These are phyloP conservation scores for Solanum pimpinellifolium DNA, from an alignment of 257 asterid genomes.

Conservation along the genomic window DNA sequence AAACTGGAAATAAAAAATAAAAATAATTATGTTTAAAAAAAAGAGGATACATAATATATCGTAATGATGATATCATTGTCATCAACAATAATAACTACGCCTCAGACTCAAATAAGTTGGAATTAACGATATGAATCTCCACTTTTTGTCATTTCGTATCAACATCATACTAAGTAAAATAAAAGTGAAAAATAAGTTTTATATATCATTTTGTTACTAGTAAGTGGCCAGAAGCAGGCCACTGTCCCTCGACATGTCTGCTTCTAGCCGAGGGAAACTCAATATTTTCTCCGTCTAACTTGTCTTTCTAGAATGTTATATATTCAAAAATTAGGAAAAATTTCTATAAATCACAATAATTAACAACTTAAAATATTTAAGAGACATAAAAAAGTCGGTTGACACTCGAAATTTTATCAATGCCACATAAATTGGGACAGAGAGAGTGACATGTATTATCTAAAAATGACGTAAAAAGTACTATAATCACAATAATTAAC, in stretches of 20 bases:
- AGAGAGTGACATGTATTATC: too few species aligned
- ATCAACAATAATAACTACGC: background rate
- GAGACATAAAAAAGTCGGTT: background rate
- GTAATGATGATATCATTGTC: background rate
- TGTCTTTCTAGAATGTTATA: background rate
- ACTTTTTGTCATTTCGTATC: background rate
- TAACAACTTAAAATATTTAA: too few species aligned
- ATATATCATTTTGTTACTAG: background rate
- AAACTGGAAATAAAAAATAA: conserved; percentile 33
- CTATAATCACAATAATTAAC: background rate
- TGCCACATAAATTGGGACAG: too few species aligned
- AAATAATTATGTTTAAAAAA: background rate
- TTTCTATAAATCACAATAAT: background rate
- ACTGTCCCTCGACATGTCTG: background rate
- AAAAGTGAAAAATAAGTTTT: background rate
- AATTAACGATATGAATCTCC: background rate
- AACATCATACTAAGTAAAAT: background rate
- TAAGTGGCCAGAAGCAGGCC: background rate
- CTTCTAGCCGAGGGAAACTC: background rate
- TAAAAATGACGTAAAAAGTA: too few species aligned
- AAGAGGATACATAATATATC: background rate
- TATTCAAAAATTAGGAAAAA: background rate
- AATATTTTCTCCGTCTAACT: background rate
- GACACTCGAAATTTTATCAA: too few species aligned
- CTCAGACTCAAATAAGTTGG: background rate